A percentile compares a stretch with the other conserved stretches of the same genome.
Conservation (phyloP, 176 grass and related monocot genomes). For the Bolboschoenus planiculmis region DNA sequence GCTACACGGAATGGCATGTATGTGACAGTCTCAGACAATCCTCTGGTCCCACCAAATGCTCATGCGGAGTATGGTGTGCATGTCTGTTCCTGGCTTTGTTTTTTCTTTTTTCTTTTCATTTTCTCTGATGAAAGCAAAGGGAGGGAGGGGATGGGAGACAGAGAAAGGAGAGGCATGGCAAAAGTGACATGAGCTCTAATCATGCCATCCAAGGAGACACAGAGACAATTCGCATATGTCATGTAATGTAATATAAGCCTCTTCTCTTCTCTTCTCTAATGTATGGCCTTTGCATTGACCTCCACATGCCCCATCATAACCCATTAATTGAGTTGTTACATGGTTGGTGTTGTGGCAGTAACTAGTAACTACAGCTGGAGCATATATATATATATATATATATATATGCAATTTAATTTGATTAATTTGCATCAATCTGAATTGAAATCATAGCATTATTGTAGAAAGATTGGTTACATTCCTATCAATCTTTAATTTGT, state of each 20-base stretch:
- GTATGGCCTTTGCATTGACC: slow-evolving; percentile 49
- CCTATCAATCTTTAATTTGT: neutral
- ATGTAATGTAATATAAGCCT: too few relatives aligned
- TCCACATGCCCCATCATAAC: slow-evolving; percentile 51
- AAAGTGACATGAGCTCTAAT: slow-evolving; percentile 64
- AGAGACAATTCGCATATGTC: slow-evolving; percentile 30
- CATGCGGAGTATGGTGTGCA: neutral
- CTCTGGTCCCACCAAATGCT: neutral
- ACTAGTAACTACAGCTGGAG: neutral
- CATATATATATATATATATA: neutral
- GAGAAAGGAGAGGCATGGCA: slow-evolving; percentile 43
- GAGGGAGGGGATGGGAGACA: slow-evolving; percentile 31
- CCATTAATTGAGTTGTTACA: slow-evolving; percentile 59
- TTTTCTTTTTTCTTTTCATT: neutral
- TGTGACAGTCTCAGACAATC: neutral
- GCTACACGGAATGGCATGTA: neutral
- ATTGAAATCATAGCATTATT: slow-evolving; percentile 7
- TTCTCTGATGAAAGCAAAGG: slow-evolving; percentile 11
- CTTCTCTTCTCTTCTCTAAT: too few relatives aligned
- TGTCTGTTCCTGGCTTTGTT: neutral
- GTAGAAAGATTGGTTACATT: neutral
- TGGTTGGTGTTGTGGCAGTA: slow-evolving; percentile 2
- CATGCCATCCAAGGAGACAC: slow-evolving; percentile 49
- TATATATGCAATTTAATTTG: neutral
- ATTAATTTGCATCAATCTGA: neutral